Evolutionary conservation across 129 eudicot species (phyloP), one percentile per base, ranked within the genome.

Genomic region (Silybum marianum): DNA sequence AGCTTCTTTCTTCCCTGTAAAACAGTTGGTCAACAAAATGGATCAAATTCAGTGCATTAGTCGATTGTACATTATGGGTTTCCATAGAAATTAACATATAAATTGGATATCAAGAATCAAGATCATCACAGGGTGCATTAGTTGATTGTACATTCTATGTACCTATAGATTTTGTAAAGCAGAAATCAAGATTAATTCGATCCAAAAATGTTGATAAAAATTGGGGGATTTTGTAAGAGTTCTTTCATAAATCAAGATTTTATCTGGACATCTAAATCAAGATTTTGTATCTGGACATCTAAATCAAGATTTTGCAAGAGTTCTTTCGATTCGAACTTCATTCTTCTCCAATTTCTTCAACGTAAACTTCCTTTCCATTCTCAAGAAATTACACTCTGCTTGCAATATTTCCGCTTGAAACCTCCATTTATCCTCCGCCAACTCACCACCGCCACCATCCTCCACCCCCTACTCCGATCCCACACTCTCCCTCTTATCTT

Each of bases 361-460:
- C 65, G 96, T 92, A 30, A 92, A 72, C 78, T 95, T 89, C 74
- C 94, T 95, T 51, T 95, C 97, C 89, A 88, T 86, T 72, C 99
- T 95, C 91, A 92, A 82, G 30, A 90, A 87, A 22, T 87, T 90
- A 81, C 97, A 92, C 67, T 94, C 98, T 0, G 98, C 98, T 73
- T 97, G 89, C 78, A 94, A 82, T 42, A 92, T 92, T 85, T 94
- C 98, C 60, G 95, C 92, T 72, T 94, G 97, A 85, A 95, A 92
- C 99, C 72, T 84, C 97, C 97, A 92, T 72, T 86, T 87, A 79
- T 90, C 97, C 86, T 88, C 95, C 75, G 22, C 88, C 79, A 82
- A 62, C 70, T 82, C 88, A 30, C 85, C 82, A 7, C 73, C 82
- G 0, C 2, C n/a, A n/a, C n/a, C n/a, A n/a, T 23, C 86, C 36